Conservation (phyloP, 2,329 filamentous ascomycete species). For the Colletotrichum godetiae region DNA sequence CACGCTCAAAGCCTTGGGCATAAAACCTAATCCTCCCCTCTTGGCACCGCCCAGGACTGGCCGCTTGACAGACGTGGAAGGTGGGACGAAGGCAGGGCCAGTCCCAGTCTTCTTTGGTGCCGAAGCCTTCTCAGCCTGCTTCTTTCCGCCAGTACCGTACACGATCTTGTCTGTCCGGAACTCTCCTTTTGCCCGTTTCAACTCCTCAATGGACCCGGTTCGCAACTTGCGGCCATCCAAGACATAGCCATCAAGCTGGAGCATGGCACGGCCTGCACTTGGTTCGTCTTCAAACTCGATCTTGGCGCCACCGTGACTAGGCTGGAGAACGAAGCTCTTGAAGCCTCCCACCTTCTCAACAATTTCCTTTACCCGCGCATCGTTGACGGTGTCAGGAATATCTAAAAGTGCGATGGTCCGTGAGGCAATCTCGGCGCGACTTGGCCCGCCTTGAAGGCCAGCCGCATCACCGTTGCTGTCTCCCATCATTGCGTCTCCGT, state of each 20-base stretch:
- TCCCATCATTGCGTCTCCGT: slow-evolving; percentile 53
- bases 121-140: slow-evolving; percentile 38
- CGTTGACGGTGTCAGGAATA: slow-evolving; percentile 92
- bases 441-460: slow-evolving; percentile 39
- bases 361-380: slow-evolving; percentile 80
- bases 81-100: slow-evolving; percentile 54
- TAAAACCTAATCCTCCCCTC: slow-evolving; percentile 57
- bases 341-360: slow-evolving; percentile 78
- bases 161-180: slow-evolving; percentile 55
- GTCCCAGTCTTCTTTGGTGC: slow-evolving; percentile 40
- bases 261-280: slow-evolving; percentile 77
- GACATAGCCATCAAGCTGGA: slow-evolving; percentile 67
- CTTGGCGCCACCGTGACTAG: slow-evolving; percentile 85
- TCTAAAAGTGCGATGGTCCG: slow-evolving; percentile 86
- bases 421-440: slow-evolving; percentile 63
- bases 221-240: slow-evolving; percentile 66
- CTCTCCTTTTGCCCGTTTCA: slow-evolving; percentile 63
- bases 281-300: slow-evolving; percentile 81
- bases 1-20: slow-evolving; percentile 40
- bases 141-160: slow-evolving; percentile 45
- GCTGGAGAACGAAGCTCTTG: slow-evolving; percentile 81
- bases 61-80: slow-evolving; percentile 55
- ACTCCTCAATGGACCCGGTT: slow-evolving; percentile 64
- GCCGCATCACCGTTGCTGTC: slow-evolving; percentile 39
- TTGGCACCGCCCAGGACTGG: slow-evolving; percentile 55